Base-by-base conservation (phyloP, 129 eudicot species). In the Chrysanthemum seticuspe region DNA sequence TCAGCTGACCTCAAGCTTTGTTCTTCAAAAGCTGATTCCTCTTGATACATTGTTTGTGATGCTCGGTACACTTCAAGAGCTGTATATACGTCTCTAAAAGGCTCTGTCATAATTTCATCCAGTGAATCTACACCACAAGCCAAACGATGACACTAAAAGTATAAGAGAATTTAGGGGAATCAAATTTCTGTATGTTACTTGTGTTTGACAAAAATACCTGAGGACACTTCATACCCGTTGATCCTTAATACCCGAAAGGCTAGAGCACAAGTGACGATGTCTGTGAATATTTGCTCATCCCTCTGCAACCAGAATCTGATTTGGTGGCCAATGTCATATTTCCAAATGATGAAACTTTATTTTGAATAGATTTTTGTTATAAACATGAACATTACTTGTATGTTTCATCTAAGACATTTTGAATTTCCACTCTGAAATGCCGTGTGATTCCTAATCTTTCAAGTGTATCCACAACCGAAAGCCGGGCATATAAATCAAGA, bases 201-300 rank as follows among this genome's bases (percentile, higher is more conserved):
- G 52, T 54, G 44, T 31, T 76, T 4, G 27, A 50, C 5, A 36
- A 65, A 48, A n/a, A 19, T 79, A 90, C 98, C 97, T 77, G 93
- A 84, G 53, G 92, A 84, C 71, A 94, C 89, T 73, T 84, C 82
- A 72, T 94, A 94, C n/a, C 96, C 98, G 54, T 81, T 85, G 67
- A 75, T 72, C 50, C 98, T 84, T 75, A 94, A 69, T 29, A 89
- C 9, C 23, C 89, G 85, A 76, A 89, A 89, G 19, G 96, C 96
- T 62, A 89, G 68, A 19, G 89, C 83, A 77, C 88, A 87, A 61
- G 98, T 87, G 29, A 77, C 68, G 19, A 81, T 77, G 13, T 87
- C 92, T 74, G 67, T 76, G 63, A 87, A 84, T 82, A 93, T 84
- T 62, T 89, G 89, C 59, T 89, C 96, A 2, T 85, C 83, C 34